Base-by-base conservation (phyloP, 1,284 basidiomycete genomes). In the Ceratobasidium sp. region DNA sequence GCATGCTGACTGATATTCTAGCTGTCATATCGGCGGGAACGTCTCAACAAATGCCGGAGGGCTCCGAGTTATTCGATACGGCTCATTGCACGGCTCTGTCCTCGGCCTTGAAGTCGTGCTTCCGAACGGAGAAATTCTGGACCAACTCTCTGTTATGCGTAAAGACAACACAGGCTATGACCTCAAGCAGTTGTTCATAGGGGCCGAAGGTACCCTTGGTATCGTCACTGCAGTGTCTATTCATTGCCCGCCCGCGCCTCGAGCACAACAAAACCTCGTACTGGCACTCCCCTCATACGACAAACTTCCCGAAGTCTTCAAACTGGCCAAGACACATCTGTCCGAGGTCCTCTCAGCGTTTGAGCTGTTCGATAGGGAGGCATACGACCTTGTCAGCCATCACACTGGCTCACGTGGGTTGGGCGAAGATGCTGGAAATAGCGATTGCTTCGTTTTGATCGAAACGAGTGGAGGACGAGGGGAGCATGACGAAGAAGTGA, bases 121-220 rank as follows among this genome's bases (percentile, higher is more conserved):
- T 34, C 93, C 97, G 0, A 94, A 99, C 78, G 96, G 97, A n/a
- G 94, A 92, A n/a, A 87, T 99, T 73, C 86, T 97, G 73, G 90
- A 96, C 77, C 91, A 92, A 75, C 82, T 96, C 41, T 89, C 91
- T 6, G 88, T 90, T 34, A 82, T 99, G 73, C 88, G 97, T 59
- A 99, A 99, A 83, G 97, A 99, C 82, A 99, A 99, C 81, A 99
- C 97, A 1, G 95, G 97, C n/a, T 97, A 98, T 79, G 97, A 99
- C 80, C 85, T 99, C 61, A 99, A 99, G 82, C 97, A 99, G 80
- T 87, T 99, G 6, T 99, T 99, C 81, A 98, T 99, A 77, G 97
- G 97, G 23, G 92, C 93, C 10, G 97, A 99, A 80, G 97, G 97
- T 67, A 97, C 96, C 0, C 89, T 99, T 36, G 97, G 97, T 58